Conservation (phyloP, 83 land plant species). For the Isoetes engelmannii region DNA sequence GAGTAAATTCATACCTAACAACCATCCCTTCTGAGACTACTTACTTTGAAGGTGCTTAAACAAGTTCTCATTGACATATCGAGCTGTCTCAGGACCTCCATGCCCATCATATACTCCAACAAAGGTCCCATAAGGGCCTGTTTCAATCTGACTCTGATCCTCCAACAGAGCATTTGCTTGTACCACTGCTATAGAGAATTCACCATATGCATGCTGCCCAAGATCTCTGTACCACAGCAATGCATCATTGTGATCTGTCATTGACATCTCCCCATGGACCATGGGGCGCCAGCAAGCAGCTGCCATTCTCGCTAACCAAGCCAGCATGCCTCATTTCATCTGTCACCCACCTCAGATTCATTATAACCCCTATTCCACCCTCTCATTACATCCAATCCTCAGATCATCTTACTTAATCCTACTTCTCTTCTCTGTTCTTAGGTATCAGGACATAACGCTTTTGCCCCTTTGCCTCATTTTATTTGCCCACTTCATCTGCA, state of each 20-base stretch:
- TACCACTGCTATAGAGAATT: slow-evolving; percentile 28
- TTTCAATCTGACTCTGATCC: slow-evolving; percentile 28
- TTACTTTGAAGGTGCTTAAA: slow-evolving; percentile 14
- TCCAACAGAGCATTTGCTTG: slow-evolving; percentile 27
- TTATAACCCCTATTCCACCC: too few species aligned
- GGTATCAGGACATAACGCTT: too few species aligned
- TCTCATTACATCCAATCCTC: too few species aligned
- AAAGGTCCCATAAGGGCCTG: slow-evolving; percentile 21
- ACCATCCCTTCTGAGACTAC: neutral
- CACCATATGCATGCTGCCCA: slow-evolving; percentile 22
- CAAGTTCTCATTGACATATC: slow-evolving; percentile 19
- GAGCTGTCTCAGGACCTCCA: slow-evolving; percentile 44
- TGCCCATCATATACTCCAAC: slow-evolving; percentile 50
- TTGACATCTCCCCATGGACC: slow-evolving; percentile 11
- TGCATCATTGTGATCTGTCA: slow-evolving; percentile 24
- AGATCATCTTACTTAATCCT: too few species aligned
- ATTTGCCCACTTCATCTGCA: too few species aligned
- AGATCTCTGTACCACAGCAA: slow-evolving; percentile 28
- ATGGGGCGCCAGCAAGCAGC: slow-evolving; percentile 29
- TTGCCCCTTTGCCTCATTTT: too few species aligned
- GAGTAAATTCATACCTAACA: neutral
- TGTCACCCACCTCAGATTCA: neutral
- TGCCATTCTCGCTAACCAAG: slow-evolving; percentile 27
- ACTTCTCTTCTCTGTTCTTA: too few species aligned
- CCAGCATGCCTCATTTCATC: slow-evolving; percentile 32